These are phyloP conservation scores for Entomophthora muscae DNA, from an alignment of 371 early-diverging fungal species.

Conservation along the genomic window DNA sequence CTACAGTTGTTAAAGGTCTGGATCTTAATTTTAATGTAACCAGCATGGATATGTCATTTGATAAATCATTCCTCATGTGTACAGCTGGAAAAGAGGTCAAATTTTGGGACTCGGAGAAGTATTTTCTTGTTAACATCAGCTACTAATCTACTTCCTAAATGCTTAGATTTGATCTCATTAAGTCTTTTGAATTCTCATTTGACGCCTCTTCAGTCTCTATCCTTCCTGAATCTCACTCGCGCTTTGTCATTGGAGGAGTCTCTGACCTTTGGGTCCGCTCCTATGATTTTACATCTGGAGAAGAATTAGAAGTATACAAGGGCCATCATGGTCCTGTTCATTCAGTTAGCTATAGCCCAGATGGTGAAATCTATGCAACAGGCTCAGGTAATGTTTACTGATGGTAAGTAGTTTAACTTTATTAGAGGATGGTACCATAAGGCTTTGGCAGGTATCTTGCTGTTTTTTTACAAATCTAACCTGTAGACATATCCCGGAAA, in stretches of 20 bases:
- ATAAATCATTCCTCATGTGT: slow-evolving; percentile 43
- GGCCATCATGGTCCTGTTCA: slow-evolving; percentile 81
- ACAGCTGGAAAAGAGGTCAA: slow-evolving; percentile 53
- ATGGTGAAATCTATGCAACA: slow-evolving; percentile 74
- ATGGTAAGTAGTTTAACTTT: not conserved
- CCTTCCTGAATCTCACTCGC: slow-evolving; percentile 42
- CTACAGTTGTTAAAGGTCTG: slow-evolving; percentile 32
- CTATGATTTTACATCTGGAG: slow-evolving; percentile 50
- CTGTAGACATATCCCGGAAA: slow-evolving; percentile 34
- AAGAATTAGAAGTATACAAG: slow-evolving; percentile 56
- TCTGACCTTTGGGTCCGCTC: slow-evolving; percentile 63
- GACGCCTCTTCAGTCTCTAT: slow-evolving; percentile 57
- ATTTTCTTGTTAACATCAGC: not conserved
- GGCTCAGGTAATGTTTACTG: slow-evolving; percentile 35
- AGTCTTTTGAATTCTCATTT: slow-evolving; percentile 20
- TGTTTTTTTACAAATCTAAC: not conserved
- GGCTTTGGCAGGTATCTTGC: slow-evolving; percentile 39
- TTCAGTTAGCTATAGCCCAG: slow-evolving; percentile 73
- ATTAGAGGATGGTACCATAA: slow-evolving; percentile 54
- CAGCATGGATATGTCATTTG: slow-evolving; percentile 45
- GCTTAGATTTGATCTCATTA: slow-evolving; percentile 1
- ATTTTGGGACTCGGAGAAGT: slow-evolving; percentile 39
- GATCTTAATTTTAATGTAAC: slow-evolving; percentile 40
- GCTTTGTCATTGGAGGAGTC: slow-evolving; percentile 57
- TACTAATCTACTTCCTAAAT: not conserved